Evolutionary conservation across 495 filamentous ascomycete genomes (phyloP).

Genomic region (Penicillium cataractarum): DNA sequence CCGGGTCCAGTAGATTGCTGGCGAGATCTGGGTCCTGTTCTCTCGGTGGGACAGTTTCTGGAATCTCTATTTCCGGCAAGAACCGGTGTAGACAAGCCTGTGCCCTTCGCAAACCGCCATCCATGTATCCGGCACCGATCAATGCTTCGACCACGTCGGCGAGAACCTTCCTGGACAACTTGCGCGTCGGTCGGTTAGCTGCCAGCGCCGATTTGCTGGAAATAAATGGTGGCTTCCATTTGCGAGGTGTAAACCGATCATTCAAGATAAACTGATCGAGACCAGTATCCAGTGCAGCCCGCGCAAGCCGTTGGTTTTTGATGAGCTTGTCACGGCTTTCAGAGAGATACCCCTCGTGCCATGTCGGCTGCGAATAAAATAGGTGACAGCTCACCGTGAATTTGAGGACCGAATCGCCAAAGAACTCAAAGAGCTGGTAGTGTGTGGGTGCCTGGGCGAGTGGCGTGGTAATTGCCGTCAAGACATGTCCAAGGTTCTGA

Average conservation of each 20-base stretch:
- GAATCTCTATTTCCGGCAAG: constrained; percentile 55
- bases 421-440: constrained; percentile 88
- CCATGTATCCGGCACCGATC: constrained; percentile 75
- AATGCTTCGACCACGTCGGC: constrained; percentile 91
- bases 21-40: background rate
- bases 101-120: constrained; percentile 66
- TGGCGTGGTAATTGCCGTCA: constrained; percentile 74
- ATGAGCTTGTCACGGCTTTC: constrained; percentile 69
- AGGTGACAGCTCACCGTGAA: constrained; percentile 68
- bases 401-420: constrained; percentile 89
- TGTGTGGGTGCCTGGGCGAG: constrained; percentile 62
- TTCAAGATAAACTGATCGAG: constrained; percentile 77
- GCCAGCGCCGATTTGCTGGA: constrained; percentile 38
- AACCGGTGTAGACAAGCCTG: constrained; percentile 66
- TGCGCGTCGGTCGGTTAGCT: constrained; percentile 27
- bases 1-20: constrained; percentile 17
- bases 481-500: constrained; percentile 56
- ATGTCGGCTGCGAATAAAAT: constrained; percentile 65
- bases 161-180: constrained; percentile 75
- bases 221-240: constrained; percentile 71
- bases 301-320: constrained; percentile 69
- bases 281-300: constrained; percentile 62
- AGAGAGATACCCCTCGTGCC: constrained; percentile 80
- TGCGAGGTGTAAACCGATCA: constrained; percentile 64
- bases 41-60: background rate